These are phyloP conservation scores for Allantophomopsis cytisporea DNA, from an alignment of 2,329 filamentous ascomycete species.

Conservation along the genomic window DNA sequence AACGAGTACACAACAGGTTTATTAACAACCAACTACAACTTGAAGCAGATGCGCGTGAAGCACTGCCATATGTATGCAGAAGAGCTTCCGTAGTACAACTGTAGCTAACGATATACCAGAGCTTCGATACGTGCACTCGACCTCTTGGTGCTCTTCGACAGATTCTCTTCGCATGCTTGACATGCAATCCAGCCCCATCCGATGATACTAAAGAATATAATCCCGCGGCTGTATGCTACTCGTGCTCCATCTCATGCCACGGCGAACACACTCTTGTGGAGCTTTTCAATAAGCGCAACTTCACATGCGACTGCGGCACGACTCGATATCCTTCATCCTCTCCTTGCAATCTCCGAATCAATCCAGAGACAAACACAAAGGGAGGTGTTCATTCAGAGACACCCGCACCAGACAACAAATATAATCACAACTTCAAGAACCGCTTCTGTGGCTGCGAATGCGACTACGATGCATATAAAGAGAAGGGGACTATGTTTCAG, in stretches of 20 bases:
- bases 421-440: slow-evolving; percentile 94
- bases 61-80: slow-evolving; percentile 68
- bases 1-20: slow-evolving; percentile 43
- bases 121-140: slow-evolving; percentile 87
- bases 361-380: slow-evolving; percentile 60
- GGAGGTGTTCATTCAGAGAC: slow-evolving; percentile 66
- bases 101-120: slow-evolving; percentile 32
- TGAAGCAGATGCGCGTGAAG: slow-evolving; percentile 90
- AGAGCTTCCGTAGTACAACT: not conserved
- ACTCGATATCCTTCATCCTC: slow-evolving; percentile 53
- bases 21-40: slow-evolving; percentile 81
- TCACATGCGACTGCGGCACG: slow-evolving; percentile 92
- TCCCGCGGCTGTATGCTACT: slow-evolving; percentile 83
- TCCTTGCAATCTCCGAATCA: slow-evolving; percentile 64
- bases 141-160: slow-evolving; percentile 82
- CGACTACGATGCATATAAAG: slow-evolving; percentile 75
- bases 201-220: slow-evolving; percentile 48
- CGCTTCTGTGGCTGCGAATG: slow-evolving; percentile 82
- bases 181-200: slow-evolving; percentile 72
- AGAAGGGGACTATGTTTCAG: slow-evolving; percentile 98
- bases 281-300: slow-evolving; percentile 90
- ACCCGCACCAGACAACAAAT: slow-evolving; percentile 62
- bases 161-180: slow-evolving; percentile 81
- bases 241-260: slow-evolving; percentile 92
- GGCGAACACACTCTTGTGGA: slow-evolving; percentile 92